Conservation (phyloP, 176 grass and related monocot genomes). For the Triticum monococcum region DNA sequence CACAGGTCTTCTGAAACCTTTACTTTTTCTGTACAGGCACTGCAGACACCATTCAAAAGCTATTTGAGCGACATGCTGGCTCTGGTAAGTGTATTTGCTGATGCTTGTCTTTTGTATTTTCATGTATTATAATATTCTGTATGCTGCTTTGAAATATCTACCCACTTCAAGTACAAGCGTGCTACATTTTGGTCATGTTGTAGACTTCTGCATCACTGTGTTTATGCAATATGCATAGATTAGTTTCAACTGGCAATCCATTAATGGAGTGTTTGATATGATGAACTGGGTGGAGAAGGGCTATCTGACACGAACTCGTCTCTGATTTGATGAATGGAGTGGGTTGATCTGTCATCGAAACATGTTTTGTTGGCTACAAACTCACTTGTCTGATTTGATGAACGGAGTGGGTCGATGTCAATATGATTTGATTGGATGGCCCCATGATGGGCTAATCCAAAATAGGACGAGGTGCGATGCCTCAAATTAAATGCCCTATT, state of each 20-base stretch:
- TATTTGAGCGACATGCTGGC: constrained; percentile 87
- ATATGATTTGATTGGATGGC: background rate
- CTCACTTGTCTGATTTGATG: background rate
- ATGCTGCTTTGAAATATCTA: background rate
- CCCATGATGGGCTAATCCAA: background rate
- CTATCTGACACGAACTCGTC: background rate
- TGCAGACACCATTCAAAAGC: constrained; percentile 78
- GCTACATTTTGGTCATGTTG: background rate
- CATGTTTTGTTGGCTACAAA: no score
- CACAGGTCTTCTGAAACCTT: constrained; percentile 5
- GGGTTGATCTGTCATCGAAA: no score
- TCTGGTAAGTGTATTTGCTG: constrained; percentile 61
- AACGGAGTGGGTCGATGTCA: background rate
- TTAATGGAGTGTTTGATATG: no score
- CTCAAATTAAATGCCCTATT: background rate
- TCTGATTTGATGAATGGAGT: background rate
- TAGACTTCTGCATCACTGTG: background rate
- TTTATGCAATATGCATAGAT: background rate
- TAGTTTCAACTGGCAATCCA: background rate
- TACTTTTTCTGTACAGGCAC: constrained; percentile 43
- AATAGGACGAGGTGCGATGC: background rate
- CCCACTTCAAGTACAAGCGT: background rate
- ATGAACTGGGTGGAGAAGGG: background rate
- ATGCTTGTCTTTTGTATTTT: constrained; percentile 2
- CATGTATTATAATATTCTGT: background rate